A percentile compares a stretch with the other conserved stretches of the same genome.
phyloP scores from a whole-genome alignment of 2,329 filamentous ascomycete species.

The Talaromyces sp. region DNA sequence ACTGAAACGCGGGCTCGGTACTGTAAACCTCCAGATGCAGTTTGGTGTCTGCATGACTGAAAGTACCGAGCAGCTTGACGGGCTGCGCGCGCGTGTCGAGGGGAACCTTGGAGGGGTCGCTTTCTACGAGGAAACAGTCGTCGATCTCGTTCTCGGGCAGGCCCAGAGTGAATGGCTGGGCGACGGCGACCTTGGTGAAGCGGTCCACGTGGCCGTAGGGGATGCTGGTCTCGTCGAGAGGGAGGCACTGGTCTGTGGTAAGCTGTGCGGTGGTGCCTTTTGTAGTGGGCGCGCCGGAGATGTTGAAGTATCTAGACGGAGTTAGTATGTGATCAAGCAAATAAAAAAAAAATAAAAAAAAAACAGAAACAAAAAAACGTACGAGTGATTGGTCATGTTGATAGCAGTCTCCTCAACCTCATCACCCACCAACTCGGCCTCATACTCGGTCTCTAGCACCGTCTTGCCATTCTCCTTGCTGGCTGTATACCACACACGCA shows the following conservation, averaged over 20 bases:
- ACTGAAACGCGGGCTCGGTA: slow-evolving; percentile 95
- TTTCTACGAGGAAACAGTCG: slow-evolving; percentile 79
- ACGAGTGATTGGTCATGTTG: slow-evolving; percentile 96
- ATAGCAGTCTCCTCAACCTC: slow-evolving; percentile 82
- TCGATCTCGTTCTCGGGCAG: slow-evolving; percentile 70
- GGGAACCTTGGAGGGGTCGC: slow-evolving; percentile 53
- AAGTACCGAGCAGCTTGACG: slow-evolving; percentile 62
- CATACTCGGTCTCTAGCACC: slow-evolving; percentile 80
- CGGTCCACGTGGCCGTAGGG: slow-evolving; percentile 65
- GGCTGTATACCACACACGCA: slow-evolving; percentile 71
- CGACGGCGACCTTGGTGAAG: slow-evolving; percentile 57
- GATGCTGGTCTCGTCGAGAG: slow-evolving; percentile 67
- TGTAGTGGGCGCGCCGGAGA: slow-evolving; percentile 54
- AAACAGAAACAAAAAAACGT: no score
- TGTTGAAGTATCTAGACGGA: slow-evolving; percentile 60
- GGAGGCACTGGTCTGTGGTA: slow-evolving; percentile 61
- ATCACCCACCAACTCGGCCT: slow-evolving; percentile 71
- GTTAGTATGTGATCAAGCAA: slow-evolving; percentile 1
- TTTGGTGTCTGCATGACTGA: slow-evolving; percentile 67
- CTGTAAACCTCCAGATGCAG: slow-evolving; percentile 82
- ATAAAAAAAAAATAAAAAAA: neutral
- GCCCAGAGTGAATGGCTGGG: slow-evolving; percentile 67
- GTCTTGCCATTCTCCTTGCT: slow-evolving; percentile 63
- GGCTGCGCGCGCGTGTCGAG: slow-evolving; percentile 62
- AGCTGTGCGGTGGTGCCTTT: slow-evolving; percentile 58